phyloP scores from a whole-genome alignment of 805 yeast genomes.

The Yarrowia porcina region DNA sequence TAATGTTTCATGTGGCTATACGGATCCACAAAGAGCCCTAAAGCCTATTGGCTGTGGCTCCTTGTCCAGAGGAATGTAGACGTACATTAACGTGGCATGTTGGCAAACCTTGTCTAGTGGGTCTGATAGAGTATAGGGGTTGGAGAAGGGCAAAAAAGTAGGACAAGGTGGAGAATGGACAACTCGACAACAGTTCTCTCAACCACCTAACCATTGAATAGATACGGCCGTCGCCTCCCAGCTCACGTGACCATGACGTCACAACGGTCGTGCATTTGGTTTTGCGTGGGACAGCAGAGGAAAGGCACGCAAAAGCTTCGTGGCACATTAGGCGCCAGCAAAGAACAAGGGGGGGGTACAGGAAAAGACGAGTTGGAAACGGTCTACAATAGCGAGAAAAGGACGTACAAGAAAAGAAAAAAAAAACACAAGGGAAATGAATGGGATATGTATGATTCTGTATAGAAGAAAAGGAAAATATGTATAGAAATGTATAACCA shows the following conservation, averaged over 20 bases:
- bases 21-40: slow-evolving; percentile 15
- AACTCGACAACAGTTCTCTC: too few relatives aligned
- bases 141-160: background rate
- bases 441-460: too few relatives aligned
- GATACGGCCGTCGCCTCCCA: background rate
- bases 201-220: too few relatives aligned
- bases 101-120: background rate
- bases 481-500: too few relatives aligned
- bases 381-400: background rate
- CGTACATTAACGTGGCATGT: slow-evolving; percentile 25
- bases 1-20: slow-evolving; percentile 21
- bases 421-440: too few relatives aligned
- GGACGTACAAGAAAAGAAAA: too few relatives aligned
- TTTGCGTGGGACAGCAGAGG: slow-evolving; percentile 20
- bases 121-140: slow-evolving; percentile 9
- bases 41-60: background rate
- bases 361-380: background rate
- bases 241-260: background rate
- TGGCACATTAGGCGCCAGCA: background rate
- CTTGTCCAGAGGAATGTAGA: slow-evolving; percentile 10
- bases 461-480: too few relatives aligned
- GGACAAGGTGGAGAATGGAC: background rate
- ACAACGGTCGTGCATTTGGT: slow-evolving; percentile 15
- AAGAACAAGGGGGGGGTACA: background rate
- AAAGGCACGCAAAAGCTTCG: slow-evolving; percentile 13